Evolutionary conservation across 257 asterid genomes (phyloP).

Genomic region (Fraxinus pennsylvanica): DNA sequence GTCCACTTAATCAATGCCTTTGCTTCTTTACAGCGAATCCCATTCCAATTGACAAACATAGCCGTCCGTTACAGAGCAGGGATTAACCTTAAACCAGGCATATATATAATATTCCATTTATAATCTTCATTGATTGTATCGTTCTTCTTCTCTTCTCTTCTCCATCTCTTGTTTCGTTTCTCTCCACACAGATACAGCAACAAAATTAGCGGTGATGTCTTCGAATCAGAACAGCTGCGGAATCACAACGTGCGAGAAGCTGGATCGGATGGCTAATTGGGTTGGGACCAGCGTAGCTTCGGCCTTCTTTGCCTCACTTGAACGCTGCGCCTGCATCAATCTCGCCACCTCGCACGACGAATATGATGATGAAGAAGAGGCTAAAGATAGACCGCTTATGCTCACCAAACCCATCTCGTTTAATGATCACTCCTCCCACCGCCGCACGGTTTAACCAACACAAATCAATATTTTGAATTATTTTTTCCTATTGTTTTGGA

Average conservation of each 20-base stretch:
- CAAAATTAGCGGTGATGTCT: not conserved
- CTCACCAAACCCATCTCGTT: conserved; percentile 29
- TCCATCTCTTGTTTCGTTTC: not conserved
- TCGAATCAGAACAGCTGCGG: conserved; percentile 20
- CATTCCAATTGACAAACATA: not conserved
- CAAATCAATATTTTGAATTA: not conserved
- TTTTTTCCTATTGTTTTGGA: not conserved
- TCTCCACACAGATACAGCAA: not conserved
- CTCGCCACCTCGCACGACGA: conserved; percentile 31
- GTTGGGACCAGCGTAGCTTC: conserved; percentile 33
- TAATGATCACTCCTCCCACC: conserved; percentile 18
- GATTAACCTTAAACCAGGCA: not conserved
- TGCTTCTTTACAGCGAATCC: conserved; percentile 4
- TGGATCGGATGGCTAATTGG: conserved; percentile 36
- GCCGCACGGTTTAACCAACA: not conserved
- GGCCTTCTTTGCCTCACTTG: conserved; percentile 33
- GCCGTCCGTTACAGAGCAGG: not conserved
- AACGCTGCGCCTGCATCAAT: conserved; percentile 38
- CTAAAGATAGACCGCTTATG: conserved; percentile 37
- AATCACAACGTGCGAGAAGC: conserved; percentile 30
- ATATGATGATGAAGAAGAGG: conserved; percentile 19
- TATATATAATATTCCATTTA: not conserved
- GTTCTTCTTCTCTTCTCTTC: not conserved
- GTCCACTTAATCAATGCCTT: not conserved
- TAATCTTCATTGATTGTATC: not conserved